phyloP scores from a whole-genome alignment of 108 stramenopile genomes.

The Ochromonas danica region DNA sequence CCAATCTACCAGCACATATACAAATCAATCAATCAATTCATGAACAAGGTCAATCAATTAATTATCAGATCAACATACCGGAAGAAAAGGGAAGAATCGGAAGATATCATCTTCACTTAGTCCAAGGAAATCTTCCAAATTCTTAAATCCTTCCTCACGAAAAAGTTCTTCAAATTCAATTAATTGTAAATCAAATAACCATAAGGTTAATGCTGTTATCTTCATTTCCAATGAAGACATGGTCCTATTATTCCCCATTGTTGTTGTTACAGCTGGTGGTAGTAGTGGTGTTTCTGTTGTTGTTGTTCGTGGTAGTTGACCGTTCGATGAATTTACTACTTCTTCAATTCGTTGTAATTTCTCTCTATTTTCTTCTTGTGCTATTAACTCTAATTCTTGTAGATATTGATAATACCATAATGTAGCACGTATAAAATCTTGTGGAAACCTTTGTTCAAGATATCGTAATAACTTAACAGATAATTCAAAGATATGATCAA shows the following conservation, averaged over 20 bases:
- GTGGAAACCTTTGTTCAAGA: not conserved
- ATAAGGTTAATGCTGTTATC: not conserved
- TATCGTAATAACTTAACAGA: not conserved
- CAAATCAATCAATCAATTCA: no score
- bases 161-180: not conserved
- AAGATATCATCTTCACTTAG: not conserved
- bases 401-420: no score
- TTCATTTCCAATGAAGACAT: not conserved
- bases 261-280: not conserved
- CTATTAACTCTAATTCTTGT: no score
- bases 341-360: not conserved
- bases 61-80: no score
- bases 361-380: no score
- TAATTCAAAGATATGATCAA: not conserved
- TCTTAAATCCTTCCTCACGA: not conserved
- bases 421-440: not conserved
- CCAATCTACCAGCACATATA: no score
- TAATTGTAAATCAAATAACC: not conserved
- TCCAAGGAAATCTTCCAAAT: conserved; percentile 2
- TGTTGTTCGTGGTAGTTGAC: not conserved
- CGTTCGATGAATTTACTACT: not conserved
- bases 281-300: not conserved
- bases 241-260: not conserved
- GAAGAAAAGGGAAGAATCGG: not conserved
- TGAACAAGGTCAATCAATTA: no score